phyloP scores from a whole-genome alignment of 2,329 filamentous ascomycete genomes.

The Fusarium heterosporum region DNA sequence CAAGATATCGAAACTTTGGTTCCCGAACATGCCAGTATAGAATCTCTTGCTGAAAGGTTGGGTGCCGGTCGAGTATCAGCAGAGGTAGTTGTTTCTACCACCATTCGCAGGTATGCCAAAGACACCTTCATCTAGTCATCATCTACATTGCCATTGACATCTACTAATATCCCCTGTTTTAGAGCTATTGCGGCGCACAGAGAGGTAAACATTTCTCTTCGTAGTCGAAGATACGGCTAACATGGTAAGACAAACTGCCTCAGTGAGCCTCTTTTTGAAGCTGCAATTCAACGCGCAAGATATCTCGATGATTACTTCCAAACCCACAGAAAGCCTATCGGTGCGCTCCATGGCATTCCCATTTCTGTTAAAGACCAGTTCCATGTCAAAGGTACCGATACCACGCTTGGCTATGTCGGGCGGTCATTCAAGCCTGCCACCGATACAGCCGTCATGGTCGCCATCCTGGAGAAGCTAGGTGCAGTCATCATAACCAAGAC shows the following conservation, averaged over 20 bases:
- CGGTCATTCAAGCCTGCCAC: not conserved
- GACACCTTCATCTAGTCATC: not conserved
- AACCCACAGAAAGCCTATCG: not conserved
- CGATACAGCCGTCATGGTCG: not conserved
- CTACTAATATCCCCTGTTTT: not conserved
- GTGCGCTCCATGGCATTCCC: not conserved
- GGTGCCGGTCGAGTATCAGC: not conserved
- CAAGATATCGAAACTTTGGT: not conserved
- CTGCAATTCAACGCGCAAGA: not conserved
- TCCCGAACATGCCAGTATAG: not conserved
- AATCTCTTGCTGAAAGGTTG: not conserved
- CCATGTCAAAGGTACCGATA: not conserved
- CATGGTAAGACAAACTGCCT: not conserved
- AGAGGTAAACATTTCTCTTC: not conserved
- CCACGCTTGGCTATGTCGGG: not conserved
- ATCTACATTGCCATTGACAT: not conserved
- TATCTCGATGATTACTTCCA: not conserved
- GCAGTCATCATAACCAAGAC: constrained; percentile 1
- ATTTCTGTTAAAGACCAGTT: constrained; percentile 5
- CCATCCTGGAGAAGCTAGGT: not conserved
- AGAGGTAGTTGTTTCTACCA: not conserved
- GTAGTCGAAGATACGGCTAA: not conserved
- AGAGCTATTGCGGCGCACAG: not conserved
- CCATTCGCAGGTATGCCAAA: not conserved
- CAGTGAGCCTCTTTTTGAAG: not conserved